phyloP scores from a whole-genome alignment of 306 rosid genomes.

The Cyamopsis tetragonoloba region DNA sequence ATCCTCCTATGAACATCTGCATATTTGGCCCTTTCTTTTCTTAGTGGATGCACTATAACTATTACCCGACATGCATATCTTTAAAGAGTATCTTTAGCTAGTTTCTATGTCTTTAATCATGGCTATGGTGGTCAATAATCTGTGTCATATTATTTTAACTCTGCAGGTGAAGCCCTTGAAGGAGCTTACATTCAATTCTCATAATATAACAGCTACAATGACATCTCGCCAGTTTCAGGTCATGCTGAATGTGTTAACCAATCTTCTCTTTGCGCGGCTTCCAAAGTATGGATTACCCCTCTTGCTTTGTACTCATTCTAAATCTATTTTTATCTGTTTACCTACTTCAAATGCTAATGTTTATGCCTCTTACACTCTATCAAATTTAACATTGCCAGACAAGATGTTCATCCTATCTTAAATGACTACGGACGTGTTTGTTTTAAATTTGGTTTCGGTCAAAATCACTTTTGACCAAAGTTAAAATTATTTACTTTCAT shows the following conservation, averaged over 20 bases:
- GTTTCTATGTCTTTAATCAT: background rate
- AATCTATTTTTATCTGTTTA: background rate
- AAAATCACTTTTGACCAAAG: no score
- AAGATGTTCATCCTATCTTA: background rate
- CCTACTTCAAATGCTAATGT: background rate
- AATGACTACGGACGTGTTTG: no score
- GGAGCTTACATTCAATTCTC: slow-evolving; percentile 87
- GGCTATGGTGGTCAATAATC: background rate
- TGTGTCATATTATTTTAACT: slow-evolving; percentile 21
- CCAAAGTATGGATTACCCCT: slow-evolving; percentile 69
- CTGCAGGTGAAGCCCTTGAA: slow-evolving; percentile 94
- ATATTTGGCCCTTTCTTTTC: background rate
- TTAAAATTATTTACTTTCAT: no score
- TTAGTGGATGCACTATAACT: background rate
- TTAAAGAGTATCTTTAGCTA: background rate
- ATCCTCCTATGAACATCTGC: background rate
- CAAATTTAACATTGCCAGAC: slow-evolving; percentile 1
- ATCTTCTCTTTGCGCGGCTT: slow-evolving; percentile 87
- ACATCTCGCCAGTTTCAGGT: slow-evolving; percentile 99
- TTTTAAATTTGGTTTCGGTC: no score
- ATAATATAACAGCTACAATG: slow-evolving; percentile 81
- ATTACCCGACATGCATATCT: background rate
- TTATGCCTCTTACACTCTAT: slow-evolving; percentile 1
- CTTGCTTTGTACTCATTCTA: slow-evolving; percentile 9
- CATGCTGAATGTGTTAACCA: slow-evolving; percentile 81